Base-by-base conservation (phyloP, 2,329 filamentous ascomycete genomes). In the Colletotrichum theobromicola region DNA sequence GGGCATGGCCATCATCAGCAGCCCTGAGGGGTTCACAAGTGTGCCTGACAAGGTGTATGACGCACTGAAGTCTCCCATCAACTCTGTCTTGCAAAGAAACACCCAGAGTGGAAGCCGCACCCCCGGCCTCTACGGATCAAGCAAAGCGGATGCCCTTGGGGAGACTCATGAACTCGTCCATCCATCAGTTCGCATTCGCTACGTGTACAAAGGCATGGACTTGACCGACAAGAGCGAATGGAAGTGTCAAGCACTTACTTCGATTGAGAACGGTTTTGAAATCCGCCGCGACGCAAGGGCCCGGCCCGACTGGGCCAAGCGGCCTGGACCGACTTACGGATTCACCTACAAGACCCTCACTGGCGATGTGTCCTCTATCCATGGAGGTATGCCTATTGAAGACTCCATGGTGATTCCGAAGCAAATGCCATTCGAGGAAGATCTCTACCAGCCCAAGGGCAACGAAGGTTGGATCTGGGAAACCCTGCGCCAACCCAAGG, bases 131-230 rank as follows among this genome's bases (percentile, higher is more conserved):
- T 82, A 82, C 62, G 66, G 30, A n/a, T 37, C 66, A 2, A 77
- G 79, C 46, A 71, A 72, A 21, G 35, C 28, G 7, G 37, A 68
- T 9, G 12, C 7, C 2, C 65, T 74, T 2, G 53, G 24, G 21
- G 28, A 53, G 18, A 66, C 82, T 2, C 74, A 79, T 21, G 81
- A 83, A 68, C 76, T 77, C 13, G 77, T 83, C 2, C 82, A 83
- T 66, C 78, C 81, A 10, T 81, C 77, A 4, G 82, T 83, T 2
- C 78, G 82, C 2, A 78, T 83, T 53, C 78, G 82, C 16, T 81
- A 82, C 71, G 78, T 80, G 4, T 79, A 78, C 24, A 67, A 77
- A 4, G 82, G 82, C 0, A 73, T 75, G 2, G 80, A 81, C 7
- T 79, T 82, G 46, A 76, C 82, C 50, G 81, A 83, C 71, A 74